These are phyloP conservation scores for Capsicum chinense DNA, from an alignment of 257 asterid genomes.

Conservation along the genomic window DNA sequence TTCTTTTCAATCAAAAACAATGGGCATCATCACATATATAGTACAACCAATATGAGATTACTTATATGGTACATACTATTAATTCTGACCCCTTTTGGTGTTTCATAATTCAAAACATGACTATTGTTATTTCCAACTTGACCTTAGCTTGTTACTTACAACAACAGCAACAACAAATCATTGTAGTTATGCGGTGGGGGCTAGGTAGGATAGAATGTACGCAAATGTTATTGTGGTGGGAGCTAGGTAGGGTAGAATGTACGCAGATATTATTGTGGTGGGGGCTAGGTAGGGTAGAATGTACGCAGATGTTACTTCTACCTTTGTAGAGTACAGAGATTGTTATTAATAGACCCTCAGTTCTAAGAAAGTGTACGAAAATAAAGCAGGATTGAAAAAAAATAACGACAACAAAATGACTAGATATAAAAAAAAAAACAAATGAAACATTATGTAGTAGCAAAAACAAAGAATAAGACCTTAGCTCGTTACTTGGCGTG, in stretches of 20 bases:
- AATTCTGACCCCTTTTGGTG: background rate
- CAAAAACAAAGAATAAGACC: background rate
- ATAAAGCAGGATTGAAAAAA: background rate
- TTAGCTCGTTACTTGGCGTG: background rate
- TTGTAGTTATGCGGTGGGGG: too few species aligned
- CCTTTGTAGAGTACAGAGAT: background rate
- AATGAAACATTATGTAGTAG: too few species aligned
- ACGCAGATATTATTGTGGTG: background rate
- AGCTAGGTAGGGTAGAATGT: background rate
- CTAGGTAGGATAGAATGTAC: background rate
- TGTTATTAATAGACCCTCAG: too few species aligned
- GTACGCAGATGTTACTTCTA: rapidly evolving
- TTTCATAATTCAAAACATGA: constrained; percentile 16
- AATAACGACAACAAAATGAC: background rate
- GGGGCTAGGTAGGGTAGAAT: background rate
- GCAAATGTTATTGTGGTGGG: background rate
- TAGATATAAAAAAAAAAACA: background rate
- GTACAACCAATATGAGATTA: background rate
- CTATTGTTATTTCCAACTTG: constrained; percentile 16
- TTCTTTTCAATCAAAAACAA: background rate
- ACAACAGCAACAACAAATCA: too few species aligned
- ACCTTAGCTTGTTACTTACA: background rate
- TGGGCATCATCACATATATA: background rate
- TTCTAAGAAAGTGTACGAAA: background rate
- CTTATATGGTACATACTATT: background rate